Percentiles rank a stretch among this genome's conserved stretches.
These are phyloP conservation scores for Eutrema salsugineum DNA, from an alignment of 441 rosid genomes.

Conservation along the genomic window DNA sequence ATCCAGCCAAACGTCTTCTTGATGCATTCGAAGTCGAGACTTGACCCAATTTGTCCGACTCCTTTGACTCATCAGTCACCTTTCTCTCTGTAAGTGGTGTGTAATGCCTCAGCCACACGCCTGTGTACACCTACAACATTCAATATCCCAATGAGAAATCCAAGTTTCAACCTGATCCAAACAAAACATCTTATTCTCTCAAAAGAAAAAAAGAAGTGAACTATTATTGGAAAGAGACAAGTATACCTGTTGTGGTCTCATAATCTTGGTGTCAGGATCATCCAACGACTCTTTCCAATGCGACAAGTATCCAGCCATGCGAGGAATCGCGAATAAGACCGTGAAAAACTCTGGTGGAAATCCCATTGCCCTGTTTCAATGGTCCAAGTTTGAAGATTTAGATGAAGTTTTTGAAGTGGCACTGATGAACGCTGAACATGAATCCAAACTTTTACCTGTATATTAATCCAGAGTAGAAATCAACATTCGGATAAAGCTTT, in stretches of 20 bases:
- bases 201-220: neutral
- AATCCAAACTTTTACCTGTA: constrained; percentile 48
- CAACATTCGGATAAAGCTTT: constrained; percentile 91
- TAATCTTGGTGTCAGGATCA: constrained; percentile 93
- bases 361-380: constrained; percentile 78
- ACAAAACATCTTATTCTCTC: neutral
- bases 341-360: constrained; percentile 95
- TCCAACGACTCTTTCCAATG: constrained; percentile 94
- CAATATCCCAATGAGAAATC: neutral
- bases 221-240: neutral
- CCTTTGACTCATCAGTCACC: constrained; percentile 25
- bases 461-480: constrained; percentile 92
- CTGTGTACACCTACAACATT: constrained; percentile 64
- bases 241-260: constrained; percentile 91
- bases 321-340: constrained; percentile 85
- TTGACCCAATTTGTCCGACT: constrained; percentile 56
- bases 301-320: constrained; percentile 94
- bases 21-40: constrained; percentile 78
- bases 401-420: constrained; percentile 3
- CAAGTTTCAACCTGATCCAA: neutral
- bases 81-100: constrained; percentile 60
- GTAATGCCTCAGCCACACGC: constrained; percentile 82
- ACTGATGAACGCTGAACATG: neutral
- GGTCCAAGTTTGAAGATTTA: neutral
- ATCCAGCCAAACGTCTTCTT: constrained; percentile 72